Evolutionary conservation across 2,329 filamentous ascomycete genomes (phyloP).

Genomic region (Diaporthe nobilis): DNA sequence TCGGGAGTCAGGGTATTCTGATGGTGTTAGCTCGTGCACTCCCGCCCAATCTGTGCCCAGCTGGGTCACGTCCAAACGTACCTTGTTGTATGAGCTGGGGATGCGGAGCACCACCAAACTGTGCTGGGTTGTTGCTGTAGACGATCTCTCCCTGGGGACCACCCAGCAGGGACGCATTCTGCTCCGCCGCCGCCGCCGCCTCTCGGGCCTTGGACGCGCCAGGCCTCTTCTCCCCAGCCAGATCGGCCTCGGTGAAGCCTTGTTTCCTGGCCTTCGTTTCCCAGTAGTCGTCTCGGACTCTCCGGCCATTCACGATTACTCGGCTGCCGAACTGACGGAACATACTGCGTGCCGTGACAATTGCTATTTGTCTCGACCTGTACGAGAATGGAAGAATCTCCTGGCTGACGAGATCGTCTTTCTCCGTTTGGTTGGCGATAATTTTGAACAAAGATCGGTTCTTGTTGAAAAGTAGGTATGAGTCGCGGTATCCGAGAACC

Average conservation of each 20-base stretch:
- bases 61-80: conserved; percentile 72
- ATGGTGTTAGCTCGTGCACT: conserved; percentile 87
- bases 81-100: conserved; percentile 79
- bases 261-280: conserved; percentile 97
- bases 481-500: conserved; percentile 93
- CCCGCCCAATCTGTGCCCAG: conserved; percentile 76
- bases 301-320: conserved; percentile 88
- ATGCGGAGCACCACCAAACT: conserved; percentile 77
- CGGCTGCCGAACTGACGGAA: conserved; percentile 98
- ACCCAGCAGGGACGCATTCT: conserved; percentile 72
- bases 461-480: conserved; percentile 99
- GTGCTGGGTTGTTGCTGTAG: conserved; percentile 81
- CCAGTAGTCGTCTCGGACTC: conserved; percentile 99
- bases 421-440: conserved; percentile 94
- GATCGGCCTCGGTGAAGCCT: conserved; percentile 96
- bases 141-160: conserved; percentile 88
- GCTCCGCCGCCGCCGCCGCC: conserved; percentile 78
- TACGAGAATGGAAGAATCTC: conserved; percentile 98
- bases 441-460: conserved; percentile 98
- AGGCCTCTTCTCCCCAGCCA: conserved; percentile 95
- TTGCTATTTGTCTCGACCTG: conserved; percentile 97
- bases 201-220: conserved; percentile 91
- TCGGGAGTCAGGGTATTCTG: conserved; percentile 83
- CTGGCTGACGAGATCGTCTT: conserved; percentile 95
- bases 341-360: conserved; percentile 98